Base-by-base conservation (phyloP, 768 basidiomycete genomes). In the Russula foetens region DNA sequence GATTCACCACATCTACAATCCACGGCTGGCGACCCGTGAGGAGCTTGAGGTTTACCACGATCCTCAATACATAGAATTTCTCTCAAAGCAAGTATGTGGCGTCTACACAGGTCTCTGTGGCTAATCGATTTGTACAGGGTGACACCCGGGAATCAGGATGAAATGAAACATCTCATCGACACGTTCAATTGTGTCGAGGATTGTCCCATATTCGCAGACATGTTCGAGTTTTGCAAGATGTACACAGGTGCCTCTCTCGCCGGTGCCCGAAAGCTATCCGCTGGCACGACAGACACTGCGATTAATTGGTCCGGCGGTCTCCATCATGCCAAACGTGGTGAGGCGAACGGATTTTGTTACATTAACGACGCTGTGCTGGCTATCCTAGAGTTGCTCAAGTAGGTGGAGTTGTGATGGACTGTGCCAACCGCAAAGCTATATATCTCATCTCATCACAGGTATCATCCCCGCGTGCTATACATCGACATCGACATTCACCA, bases 401-500 rank as follows among this genome's bases (percentile, higher is more conserved):
- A 28, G 17, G 65, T 61, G 8, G 23, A 14, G 23, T 12, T 11
- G 7, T 21, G 15, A 2, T 11, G 46, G n/a, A 9, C n/a, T 24
- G 9, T n/a, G 17, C 11, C 6, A 14, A 51, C 21, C 4, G 28
- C 43, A 38, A 17, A 29, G n/a, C 49, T 52, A 2, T 56, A 39
- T 12, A 24, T 26, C 19, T 56, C 31, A 7, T 41, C 14, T 51
- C 31, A 7, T 41, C 21, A 28, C 26, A 98, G 96, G 70, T 86
- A 90, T 69, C 90, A 94, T 66, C 88, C 96, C 7, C 85, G 96
- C 19, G 96, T 99, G 4, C 78, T 99, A 8, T 99, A 99, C 71
- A 93, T 99, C 67, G 96, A 99, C 75, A 99, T 99, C 65, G 96
- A 99, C 70, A 98, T 98, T 58, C 96, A 99, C 72, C 96, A 99